Evolutionary conservation across 2,329 filamentous ascomycete genomes (phyloP), one percentile per base, ranked within the genome.

Genomic region (Cladophialophora bantiana): DNA sequence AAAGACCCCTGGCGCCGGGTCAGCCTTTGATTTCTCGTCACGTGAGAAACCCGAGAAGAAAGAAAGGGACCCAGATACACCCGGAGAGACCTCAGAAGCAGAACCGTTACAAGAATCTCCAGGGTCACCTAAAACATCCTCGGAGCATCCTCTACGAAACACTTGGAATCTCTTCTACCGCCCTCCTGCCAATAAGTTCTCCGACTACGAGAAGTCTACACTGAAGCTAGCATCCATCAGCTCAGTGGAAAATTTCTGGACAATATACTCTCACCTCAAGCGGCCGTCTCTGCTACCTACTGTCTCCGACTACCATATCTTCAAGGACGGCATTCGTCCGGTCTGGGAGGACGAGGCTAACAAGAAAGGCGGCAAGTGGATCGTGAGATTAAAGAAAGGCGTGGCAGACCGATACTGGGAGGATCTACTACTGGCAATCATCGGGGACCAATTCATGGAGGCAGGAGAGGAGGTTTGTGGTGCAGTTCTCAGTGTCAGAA

Each of bases 311-410:
- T 99, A 97, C 77, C 95, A 99, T 78, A 90, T 99, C 67, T 99
- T 99, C 84, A 96, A 95, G 61, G 93, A 95, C 76, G 94, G 94
- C 62, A 94, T 99, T 68, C 89, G 95, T 68, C 95, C 95, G 26
- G 95, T 99, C 73, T 99, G 95, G 95, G 95, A 99, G 79, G 95
- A 99, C 74, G 93, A 97, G 55, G 93, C 96, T 77, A 99, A 99
- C 82, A 95, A 93, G 79, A 90, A 89, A 73, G 95, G 95, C 62
- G 95, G 95, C 59, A 99, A 99, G 82, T 99, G 94, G 94, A 94
- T 97, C 71, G 89, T 99, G 77, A 87, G 94, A 72, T 83, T 99
- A 77, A 97, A 97, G 86, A 99, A 99, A 84, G 95, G 95, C 32
- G 92, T 99, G 20, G 92, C 93, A 18, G 95, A 98, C 79, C 89